Evolutionary conservation across 305 asterid genomes (phyloP).

Genomic region (Fraxinus floribunda): DNA sequence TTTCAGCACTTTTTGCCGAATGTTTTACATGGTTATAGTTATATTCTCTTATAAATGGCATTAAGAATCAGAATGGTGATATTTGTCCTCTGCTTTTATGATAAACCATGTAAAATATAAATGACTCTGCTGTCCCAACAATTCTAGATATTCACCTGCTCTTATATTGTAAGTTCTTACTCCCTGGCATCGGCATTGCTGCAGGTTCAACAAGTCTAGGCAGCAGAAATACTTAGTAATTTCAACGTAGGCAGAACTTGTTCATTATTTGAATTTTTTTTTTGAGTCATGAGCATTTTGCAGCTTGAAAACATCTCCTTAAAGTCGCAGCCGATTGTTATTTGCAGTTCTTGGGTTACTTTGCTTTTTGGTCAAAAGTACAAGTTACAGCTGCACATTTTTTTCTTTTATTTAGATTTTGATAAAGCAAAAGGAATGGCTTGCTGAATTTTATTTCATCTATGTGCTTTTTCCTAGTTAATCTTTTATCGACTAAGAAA

Average conservation of each 20-base stretch:
- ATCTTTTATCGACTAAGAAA: conserved; percentile 14
- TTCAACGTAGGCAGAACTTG: conserved; percentile 11
- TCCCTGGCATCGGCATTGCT: conserved; percentile 2
- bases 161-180: conserved; percentile 9
- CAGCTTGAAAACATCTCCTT: not conserved
- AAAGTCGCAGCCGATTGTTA: not conserved
- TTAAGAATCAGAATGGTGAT: not conserved
- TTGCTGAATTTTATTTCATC: not conserved
- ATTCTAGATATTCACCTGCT: not conserved
- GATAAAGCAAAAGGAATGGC: not conserved
- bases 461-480: conserved; percentile 2
- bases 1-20: conserved; percentile 21
- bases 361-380: not conserved
- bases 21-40: conserved; percentile 2
- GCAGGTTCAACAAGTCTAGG: conserved; percentile 12
- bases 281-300: not conserved
- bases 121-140: not conserved
- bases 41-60: not conserved
- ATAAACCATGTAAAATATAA: conserved; percentile 10
- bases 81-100: conserved; percentile 11
- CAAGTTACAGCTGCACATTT: not conserved
- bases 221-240: conserved; percentile 3
- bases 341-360: not conserved
- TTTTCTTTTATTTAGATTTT: not conserved
- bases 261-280: not conserved